Base-by-base conservation (phyloP, 768 basidiomycete genomes). In the Coprinellus micaceus region DNA sequence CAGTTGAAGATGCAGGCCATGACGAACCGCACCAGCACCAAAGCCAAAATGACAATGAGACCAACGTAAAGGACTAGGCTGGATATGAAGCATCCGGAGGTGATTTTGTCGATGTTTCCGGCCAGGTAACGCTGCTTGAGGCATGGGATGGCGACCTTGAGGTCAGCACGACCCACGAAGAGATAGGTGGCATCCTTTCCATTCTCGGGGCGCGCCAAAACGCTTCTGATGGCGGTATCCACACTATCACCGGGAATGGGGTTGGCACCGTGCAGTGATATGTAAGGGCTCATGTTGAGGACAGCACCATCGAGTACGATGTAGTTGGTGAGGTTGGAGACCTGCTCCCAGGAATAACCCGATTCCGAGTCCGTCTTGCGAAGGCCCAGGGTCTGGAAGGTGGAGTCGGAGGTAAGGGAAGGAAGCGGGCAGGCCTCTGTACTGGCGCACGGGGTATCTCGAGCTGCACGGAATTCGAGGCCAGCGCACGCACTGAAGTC, bases 1-100 rank as follows among this genome's bases (percentile, higher is more conserved):
- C 97, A 99, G 64, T 85, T 94, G 80, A 98, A 99, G 40, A 96
- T 70, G 69, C 92, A 92, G 0, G 97, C 97, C 96, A 99, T 98
- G 63, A 80, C 71, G 73, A 98, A 99, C 33, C 97, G 91, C 29
- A 92, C 85, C 59, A 98, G 71, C 29, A 99, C 91, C 58, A 99
- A 84, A 26, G 82, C 82, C 54, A 98, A 83, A 66, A 99, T 94
- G 74, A 98, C 85, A 69, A 93, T 82, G 56, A 99, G 81, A 55
- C 93, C 91, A 25, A 86, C 74, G 68, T 97, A 99, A 51, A 98
- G 86, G 69, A 98, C 84, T 25, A 98, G 77, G 45, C 84, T 81
- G 29, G 94, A 88, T 37, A 94, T 84, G 71, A 98, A 95, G 72
- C 97, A 99, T 7, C 96, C 96, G 5, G 97, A 93, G 0, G 94